Base-by-base conservation (phyloP, 805 yeast genomes). In the Sporopachydermia lactativora region DNA sequence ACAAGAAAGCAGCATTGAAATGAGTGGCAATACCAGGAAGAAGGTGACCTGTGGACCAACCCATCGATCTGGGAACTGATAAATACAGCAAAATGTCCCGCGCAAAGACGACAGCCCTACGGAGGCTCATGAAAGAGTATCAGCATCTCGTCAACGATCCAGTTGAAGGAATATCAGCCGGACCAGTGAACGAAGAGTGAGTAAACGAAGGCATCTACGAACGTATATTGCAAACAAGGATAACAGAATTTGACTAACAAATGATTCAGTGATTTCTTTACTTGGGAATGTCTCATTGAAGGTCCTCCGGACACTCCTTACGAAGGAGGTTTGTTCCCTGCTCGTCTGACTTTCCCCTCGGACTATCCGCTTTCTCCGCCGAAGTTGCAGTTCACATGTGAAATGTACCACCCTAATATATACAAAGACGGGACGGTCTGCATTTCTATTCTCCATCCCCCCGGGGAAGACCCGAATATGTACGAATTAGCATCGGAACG, bases 401-500 rank as follows among this genome's bases (percentile, higher is more conserved):
- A 94, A 3, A 71, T 92, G 40, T 67, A 84, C 44, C 98, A 92
- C 58, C 98, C 98, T 17, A 92, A 92, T 59, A 77, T 92, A 42
- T 92, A 89, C 57, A 75, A 82, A 39, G 95, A 88, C 54, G 98
- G 98, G 2, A 84, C 84, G 17, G 98, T 92, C 3, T 92, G 98
- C 59, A 92, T 92, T 39, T 84, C 95, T 13, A 92, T 92, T 39
- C 66, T 92, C 48, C 98, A 92, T 57, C 77, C 96, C 1, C 95
- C 97, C 1, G 98, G 98, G 6, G 95, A 88, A 51, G 98, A 92
- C 59, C 97, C 98, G 15, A 75, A 86, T 57, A 86, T 81, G 70
- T 92, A 92, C 61, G 98, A 92, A 59, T 62, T 83, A 19, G 95
- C 97, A 0, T 94, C 88, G 50, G 98, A 92, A 61, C 67, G 98